Percentiles rank a stretch among this genome's conserved stretches.
Evolutionary conservation across 345 rosid species (phyloP).

Genomic region (Pelargonium nanum): DNA sequence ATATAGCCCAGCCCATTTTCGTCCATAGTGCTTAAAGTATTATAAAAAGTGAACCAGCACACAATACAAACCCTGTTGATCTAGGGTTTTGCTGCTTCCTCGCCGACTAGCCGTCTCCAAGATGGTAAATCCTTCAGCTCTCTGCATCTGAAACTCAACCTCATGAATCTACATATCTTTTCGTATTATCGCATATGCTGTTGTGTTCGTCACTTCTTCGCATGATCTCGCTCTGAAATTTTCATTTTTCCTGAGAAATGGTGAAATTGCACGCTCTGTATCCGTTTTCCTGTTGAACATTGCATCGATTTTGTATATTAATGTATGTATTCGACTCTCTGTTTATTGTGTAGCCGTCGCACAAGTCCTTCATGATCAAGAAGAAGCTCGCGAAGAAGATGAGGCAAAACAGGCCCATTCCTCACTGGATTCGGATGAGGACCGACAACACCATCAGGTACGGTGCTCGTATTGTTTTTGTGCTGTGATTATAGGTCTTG

Average conservation of each 20-base stretch:
- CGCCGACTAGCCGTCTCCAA: not conserved
- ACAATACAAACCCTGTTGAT: not conserved
- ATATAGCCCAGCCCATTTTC: not conserved
- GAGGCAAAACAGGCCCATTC: not conserved
- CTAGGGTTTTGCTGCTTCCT: not conserved
- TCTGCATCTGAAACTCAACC: not conserved
- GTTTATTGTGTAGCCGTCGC: not conserved
- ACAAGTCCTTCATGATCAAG: not conserved
- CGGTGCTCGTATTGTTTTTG: not conserved
- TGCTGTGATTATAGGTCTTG: not conserved
- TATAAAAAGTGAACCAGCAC: not conserved
- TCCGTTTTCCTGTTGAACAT: not conserved
- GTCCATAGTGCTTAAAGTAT: not conserved
- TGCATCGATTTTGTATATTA: no score
- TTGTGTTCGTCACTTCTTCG: not conserved
- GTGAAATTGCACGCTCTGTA: not conserved
- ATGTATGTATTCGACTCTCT: no score
- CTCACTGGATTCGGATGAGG: not conserved
- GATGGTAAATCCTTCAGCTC: not conserved
- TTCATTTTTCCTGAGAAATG: not conserved
- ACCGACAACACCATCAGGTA: not conserved
- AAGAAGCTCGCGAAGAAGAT: not conserved
- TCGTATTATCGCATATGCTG: not conserved
- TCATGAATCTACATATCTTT: not conserved
- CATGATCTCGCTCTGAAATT: not conserved